Conservation (phyloP, 2,329 filamentous ascomycete species). For the Aureobasidium sp. region DNA sequence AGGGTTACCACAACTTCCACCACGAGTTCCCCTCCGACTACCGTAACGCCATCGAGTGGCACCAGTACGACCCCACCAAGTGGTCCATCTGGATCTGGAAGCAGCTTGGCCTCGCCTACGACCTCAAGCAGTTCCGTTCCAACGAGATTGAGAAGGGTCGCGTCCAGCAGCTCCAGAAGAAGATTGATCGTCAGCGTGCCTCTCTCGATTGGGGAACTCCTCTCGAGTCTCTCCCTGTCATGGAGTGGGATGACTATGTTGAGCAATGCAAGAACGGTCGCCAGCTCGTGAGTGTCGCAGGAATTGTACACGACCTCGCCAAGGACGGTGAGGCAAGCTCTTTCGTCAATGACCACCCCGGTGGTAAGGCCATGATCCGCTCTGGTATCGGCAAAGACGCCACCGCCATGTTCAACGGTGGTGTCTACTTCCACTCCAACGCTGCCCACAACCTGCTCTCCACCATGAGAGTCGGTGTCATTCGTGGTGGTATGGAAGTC, state of each 20-base stretch:
- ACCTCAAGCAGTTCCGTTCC: slow-evolving; percentile 82
- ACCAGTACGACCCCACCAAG: slow-evolving; percentile 87
- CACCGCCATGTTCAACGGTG: slow-evolving; percentile 85
- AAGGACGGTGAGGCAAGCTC: background rate
- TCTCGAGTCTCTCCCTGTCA: slow-evolving; percentile 74
- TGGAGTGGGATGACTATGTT: slow-evolving; percentile 81
- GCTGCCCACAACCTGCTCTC: slow-evolving; percentile 81
- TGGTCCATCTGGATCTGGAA: slow-evolving; percentile 83
- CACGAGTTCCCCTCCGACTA: slow-evolving; percentile 92
- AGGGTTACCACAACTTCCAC: slow-evolving; percentile 94
- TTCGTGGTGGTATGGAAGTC: slow-evolving; percentile 78
- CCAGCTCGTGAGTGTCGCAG: slow-evolving; percentile 69
- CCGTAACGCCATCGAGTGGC: slow-evolving; percentile 85
- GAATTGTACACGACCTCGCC: slow-evolving; percentile 72
- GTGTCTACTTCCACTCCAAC: slow-evolving; percentile 84
- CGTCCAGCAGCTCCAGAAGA: slow-evolving; percentile 84
- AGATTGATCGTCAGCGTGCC: slow-evolving; percentile 78
- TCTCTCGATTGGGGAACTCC: slow-evolving; percentile 79
- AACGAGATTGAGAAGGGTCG: slow-evolving; percentile 92
- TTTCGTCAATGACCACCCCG: slow-evolving; percentile 82
- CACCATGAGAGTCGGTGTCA: slow-evolving; percentile 80
- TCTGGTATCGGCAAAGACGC: slow-evolving; percentile 80
- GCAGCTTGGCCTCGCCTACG: slow-evolving; percentile 72
- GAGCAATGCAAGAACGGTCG: slow-evolving; percentile 69
- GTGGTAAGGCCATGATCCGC: slow-evolving; percentile 77